Conservation (phyloP, 2,329 filamentous ascomycete genomes). For the Pyrenophora teres region DNA sequence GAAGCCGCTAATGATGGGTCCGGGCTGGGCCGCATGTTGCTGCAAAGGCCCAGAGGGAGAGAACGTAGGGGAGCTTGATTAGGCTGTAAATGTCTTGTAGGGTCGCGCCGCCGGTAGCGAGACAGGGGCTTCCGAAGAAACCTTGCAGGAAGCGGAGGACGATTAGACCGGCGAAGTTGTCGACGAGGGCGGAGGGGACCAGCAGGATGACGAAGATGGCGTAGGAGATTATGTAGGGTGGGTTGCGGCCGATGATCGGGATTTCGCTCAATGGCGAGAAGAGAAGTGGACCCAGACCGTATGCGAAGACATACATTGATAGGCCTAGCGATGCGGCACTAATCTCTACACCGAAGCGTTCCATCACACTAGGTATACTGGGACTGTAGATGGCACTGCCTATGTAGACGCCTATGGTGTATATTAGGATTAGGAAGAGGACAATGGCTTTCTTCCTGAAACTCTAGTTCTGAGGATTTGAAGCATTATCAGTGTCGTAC, state of each 20-base stretch:
- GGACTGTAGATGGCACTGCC: slow-evolving; percentile 58
- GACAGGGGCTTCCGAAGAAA: slow-evolving; percentile 47
- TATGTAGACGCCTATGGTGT: slow-evolving; percentile 66
- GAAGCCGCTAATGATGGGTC: slow-evolving; percentile 72
- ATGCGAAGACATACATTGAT: slow-evolving; percentile 66
- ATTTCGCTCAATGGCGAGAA: slow-evolving; percentile 71
- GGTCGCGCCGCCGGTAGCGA: slow-evolving; percentile 47
- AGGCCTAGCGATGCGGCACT: slow-evolving; percentile 62
- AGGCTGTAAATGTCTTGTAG: slow-evolving; percentile 49
- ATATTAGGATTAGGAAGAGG: slow-evolving; percentile 53
- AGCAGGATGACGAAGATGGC: slow-evolving; percentile 70
- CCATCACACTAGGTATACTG: slow-evolving; percentile 54
- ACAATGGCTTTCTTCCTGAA: slow-evolving; percentile 45
- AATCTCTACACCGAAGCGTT: slow-evolving; percentile 58
- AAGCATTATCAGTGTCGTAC: slow-evolving; percentile 49
- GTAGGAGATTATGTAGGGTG: slow-evolving; percentile 70
- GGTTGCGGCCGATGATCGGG: slow-evolving; percentile 68
- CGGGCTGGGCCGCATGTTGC: slow-evolving; percentile 65
- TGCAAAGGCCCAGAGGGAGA: slow-evolving; percentile 53
- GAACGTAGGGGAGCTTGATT: slow-evolving; percentile 52
- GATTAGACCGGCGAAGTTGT: slow-evolving; percentile 67
- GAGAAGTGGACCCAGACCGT: slow-evolving; percentile 66
- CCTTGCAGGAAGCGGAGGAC: slow-evolving; percentile 54
- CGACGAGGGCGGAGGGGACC: slow-evolving; percentile 66
- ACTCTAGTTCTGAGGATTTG: slow-evolving; percentile 50